Conservation (phyloP, 306 rosid genomes). For the Malus asiatica region DNA sequence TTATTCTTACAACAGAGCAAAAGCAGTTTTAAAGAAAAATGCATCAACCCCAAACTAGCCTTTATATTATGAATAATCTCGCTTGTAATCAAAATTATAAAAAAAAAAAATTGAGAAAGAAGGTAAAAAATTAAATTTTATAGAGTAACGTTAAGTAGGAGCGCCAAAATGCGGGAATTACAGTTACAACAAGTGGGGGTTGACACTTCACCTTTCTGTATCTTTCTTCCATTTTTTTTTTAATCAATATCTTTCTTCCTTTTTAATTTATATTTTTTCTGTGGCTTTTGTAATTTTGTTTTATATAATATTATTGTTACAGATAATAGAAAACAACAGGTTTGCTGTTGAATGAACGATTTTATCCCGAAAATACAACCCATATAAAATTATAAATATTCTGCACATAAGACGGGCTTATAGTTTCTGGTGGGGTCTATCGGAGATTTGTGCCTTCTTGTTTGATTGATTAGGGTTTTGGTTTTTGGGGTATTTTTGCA, state of each 20-base stretch:
- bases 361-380: neutral
- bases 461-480: constrained; percentile 9
- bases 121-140: neutral
- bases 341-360: neutral
- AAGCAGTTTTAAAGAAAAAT: too few species aligned
- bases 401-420: neutral
- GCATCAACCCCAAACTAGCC: too few species aligned
- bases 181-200: neutral
- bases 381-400: neutral
- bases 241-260: neutral
- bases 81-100: too few species aligned
- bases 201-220: neutral
- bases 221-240: neutral
- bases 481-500: neutral
- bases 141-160: neutral
- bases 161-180: neutral
- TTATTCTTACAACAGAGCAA: too few species aligned
- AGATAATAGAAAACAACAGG: neutral
- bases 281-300: neutral
- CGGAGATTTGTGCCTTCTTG: constrained; percentile 3
- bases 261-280: too few species aligned
- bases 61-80: too few species aligned
- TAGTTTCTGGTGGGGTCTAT: constrained; percentile 19
- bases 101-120: neutral
- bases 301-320: neutral